phyloP scores from a whole-genome alignment of 2,329 filamentous ascomycete species.

The Ascochyta clinopodiicola region DNA sequence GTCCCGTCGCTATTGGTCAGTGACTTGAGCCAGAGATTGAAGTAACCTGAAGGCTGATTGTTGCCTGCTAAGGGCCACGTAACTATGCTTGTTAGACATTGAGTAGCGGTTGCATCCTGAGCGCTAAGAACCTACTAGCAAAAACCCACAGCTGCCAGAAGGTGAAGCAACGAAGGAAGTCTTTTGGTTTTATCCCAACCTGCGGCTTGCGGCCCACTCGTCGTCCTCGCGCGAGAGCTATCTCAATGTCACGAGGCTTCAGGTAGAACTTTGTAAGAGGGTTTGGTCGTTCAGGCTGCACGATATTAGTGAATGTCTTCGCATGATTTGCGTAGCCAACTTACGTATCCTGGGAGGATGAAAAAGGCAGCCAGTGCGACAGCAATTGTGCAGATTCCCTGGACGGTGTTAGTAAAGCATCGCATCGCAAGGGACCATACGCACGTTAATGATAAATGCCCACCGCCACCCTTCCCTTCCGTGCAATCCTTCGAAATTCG shows the following conservation, averaged over 20 bases:
- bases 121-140: constrained; percentile 1
- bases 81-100: not conserved
- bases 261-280: constrained; percentile 16
- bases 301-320: not conserved
- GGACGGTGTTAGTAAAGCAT: not conserved
- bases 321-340: not conserved
- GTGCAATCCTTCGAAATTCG: constrained; percentile 53
- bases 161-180: constrained; percentile 18
- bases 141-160: constrained; percentile 18
- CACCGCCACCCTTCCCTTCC: constrained; percentile 56
- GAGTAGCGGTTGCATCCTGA: not conserved
- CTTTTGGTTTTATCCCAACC: constrained; percentile 14
- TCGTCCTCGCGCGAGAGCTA: constrained; percentile 8
- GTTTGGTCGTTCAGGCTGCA: constrained; percentile 14
- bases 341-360: not conserved
- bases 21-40: constrained; percentile 20
- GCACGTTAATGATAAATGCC: constrained; percentile 61
- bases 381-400: not conserved
- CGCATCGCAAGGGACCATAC: not conserved
- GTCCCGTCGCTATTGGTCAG: constrained; percentile 10
- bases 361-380: not conserved
- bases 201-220: constrained; percentile 14
- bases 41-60: constrained; percentile 9
- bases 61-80: not conserved
- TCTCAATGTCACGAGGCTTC: constrained; percentile 15